Conservation (phyloP, 192 early-diverging fungal species). For the Backusella westeae region DNA sequence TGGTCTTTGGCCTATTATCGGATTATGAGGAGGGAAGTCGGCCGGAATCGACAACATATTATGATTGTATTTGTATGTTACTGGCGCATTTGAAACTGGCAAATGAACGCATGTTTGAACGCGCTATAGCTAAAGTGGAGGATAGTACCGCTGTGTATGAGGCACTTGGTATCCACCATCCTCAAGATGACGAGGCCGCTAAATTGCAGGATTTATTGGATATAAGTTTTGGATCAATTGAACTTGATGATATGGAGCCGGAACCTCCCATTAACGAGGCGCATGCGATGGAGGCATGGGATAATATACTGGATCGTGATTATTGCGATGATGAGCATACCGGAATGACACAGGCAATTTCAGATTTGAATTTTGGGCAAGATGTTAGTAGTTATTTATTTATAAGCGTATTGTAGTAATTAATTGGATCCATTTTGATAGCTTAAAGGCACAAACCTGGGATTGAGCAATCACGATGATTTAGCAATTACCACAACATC, state of each 20-base stretch:
- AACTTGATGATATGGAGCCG: neutral
- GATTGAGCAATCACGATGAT: neutral
- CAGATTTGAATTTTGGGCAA: neutral
- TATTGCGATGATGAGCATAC: neutral
- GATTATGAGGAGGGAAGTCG: neutral
- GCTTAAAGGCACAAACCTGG: neutral
- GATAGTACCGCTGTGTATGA: neutral
- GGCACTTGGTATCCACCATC: neutral
- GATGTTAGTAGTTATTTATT: neutral
- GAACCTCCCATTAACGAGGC: neutral
- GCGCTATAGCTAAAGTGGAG: neutral
- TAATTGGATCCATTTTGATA: neutral
- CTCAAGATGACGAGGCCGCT: neutral
- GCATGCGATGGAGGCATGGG: neutral
- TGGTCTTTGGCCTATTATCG: neutral
- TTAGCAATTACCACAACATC: neutral
- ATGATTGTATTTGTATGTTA: neutral
- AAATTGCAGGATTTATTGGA: neutral
- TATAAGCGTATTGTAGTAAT: neutral
- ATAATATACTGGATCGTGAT: neutral
- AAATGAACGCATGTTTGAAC: neutral
- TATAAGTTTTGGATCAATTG: neutral
- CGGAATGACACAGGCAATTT: constrained; percentile 15
- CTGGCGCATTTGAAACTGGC: neutral
- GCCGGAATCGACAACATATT: neutral